Conservation (phyloP, 140 eudicot species). For the Flaveria floridana region DNA sequence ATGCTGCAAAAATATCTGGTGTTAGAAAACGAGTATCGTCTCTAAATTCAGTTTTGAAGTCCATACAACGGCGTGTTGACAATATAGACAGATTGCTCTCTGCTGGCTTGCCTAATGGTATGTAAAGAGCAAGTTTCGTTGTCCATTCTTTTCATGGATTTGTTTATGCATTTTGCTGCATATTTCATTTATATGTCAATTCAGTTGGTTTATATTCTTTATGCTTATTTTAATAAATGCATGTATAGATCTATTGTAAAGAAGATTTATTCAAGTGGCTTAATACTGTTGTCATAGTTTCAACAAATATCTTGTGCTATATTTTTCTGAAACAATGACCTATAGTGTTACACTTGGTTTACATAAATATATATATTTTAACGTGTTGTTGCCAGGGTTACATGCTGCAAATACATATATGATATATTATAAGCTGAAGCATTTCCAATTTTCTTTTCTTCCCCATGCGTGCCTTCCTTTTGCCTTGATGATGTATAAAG, state of each 20-base stretch:
- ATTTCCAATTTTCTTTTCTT: conserved; percentile 11
- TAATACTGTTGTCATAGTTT: background rate
- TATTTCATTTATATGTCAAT: background rate
- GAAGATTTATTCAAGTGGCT: background rate
- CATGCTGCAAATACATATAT: background rate
- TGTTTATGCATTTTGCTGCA: conserved; percentile 16
- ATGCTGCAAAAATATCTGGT: conserved; percentile 75
- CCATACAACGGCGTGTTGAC: conserved; percentile 82
- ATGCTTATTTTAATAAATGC: background rate
- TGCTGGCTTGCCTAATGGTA: conserved; percentile 64
- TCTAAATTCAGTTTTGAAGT: conserved; percentile 62
- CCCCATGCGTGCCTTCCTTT: background rate
- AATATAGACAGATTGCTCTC: conserved; percentile 71
- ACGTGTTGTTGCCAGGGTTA: background rate
- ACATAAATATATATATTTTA: background rate
- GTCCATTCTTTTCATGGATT: conserved; percentile 16
- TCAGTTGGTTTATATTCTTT: background rate
- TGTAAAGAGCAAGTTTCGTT: background rate
- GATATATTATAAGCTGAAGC: background rate
- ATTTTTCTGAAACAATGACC: background rate
- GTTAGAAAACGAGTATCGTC: conserved; percentile 76
- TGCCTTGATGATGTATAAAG: conserved; percentile 6
- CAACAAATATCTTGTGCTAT: conserved; percentile 7
- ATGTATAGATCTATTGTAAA: background rate
- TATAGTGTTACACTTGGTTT: conserved; percentile 4